phyloP scores from a whole-genome alignment of 2,329 filamentous ascomycete species.

The Westerdykella ornata region DNA sequence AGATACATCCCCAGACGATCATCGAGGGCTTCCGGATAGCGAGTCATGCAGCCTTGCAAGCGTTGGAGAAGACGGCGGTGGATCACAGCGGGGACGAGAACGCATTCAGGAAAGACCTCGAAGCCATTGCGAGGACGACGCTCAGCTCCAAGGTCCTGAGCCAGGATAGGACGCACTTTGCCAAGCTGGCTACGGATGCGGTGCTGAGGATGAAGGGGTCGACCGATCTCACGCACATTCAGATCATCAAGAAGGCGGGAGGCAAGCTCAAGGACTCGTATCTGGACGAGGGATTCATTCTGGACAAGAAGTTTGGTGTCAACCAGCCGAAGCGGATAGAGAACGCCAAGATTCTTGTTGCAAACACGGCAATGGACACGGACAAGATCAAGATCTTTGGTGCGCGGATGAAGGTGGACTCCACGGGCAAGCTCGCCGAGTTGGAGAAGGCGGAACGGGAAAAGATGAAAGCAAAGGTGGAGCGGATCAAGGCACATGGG shows the following conservation, averaged over 20 bases:
- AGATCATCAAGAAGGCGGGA: conserved; percentile 98
- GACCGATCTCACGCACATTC: conserved; percentile 92
- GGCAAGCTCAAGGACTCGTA: conserved; percentile 98
- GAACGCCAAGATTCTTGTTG: conserved; percentile 96
- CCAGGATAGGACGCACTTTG: conserved; percentile 89
- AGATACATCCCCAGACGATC: conserved; percentile 98
- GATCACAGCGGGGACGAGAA: conserved; percentile 80
- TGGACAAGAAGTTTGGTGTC: conserved; percentile 98
- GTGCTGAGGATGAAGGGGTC: conserved; percentile 84
- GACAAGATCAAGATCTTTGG: conserved; percentile 99
- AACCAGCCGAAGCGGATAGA: conserved; percentile 97
- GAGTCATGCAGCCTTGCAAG: conserved; percentile 76
- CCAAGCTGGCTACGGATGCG: conserved; percentile 81
- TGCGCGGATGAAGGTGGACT: conserved; percentile 90
- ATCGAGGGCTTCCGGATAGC: conserved; percentile 99
- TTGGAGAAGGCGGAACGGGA: conserved; percentile 96
- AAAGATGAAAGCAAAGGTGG: conserved; percentile 99
- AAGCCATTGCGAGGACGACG: conserved; percentile 88
- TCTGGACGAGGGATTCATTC: conserved; percentile 93
- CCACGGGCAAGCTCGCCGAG: conserved; percentile 94
- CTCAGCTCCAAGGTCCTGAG: conserved; percentile 94
- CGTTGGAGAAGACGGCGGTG: conserved; percentile 75
- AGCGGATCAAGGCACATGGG: conserved; percentile 96
- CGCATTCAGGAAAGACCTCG: conserved; percentile 81
- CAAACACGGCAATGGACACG: conserved; percentile 98